Percentiles rank a stretch among this genome's conserved stretches.
Evolutionary conservation across 345 rosid genomes (phyloP).

Genomic region (Bruguiera parviflora): DNA sequence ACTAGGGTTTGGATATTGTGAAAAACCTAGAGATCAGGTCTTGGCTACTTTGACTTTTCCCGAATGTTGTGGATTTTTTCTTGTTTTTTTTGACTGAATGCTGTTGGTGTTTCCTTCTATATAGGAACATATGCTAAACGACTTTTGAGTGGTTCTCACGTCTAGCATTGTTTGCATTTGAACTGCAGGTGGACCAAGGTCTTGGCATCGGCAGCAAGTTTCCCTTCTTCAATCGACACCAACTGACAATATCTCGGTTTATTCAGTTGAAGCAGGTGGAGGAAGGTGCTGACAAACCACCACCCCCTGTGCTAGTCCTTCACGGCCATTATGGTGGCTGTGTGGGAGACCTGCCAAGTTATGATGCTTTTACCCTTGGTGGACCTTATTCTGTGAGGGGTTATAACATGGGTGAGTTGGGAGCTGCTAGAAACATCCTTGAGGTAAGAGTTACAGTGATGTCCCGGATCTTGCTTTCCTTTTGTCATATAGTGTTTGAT

Average conservation of each 20-base stretch:
- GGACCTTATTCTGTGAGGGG: constrained; percentile 98
- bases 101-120: no score
- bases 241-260: constrained; percentile 75
- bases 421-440: constrained; percentile 33
- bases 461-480: no score
- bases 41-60: no score
- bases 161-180: constrained; percentile 1
- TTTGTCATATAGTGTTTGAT: no score
- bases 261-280: constrained; percentile 79
- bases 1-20: no score
- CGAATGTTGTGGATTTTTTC: no score
- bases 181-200: constrained; percentile 90
- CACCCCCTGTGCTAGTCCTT: constrained; percentile 89
- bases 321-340: constrained; percentile 99
- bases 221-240: constrained; percentile 97
- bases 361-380: constrained; percentile 96
- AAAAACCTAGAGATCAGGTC: no score
- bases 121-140: no score
- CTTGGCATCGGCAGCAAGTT: constrained; percentile 90
- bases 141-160: no score
- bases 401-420: constrained; percentile 98
- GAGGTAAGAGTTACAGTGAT: constrained; percentile 52
- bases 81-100: no score
- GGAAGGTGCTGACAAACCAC: constrained; percentile 78
- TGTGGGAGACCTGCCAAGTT: constrained; percentile 95